Evolutionary conservation across 2,329 filamentous ascomycete species (phyloP).

Genomic region (Botrytis tulipae): DNA sequence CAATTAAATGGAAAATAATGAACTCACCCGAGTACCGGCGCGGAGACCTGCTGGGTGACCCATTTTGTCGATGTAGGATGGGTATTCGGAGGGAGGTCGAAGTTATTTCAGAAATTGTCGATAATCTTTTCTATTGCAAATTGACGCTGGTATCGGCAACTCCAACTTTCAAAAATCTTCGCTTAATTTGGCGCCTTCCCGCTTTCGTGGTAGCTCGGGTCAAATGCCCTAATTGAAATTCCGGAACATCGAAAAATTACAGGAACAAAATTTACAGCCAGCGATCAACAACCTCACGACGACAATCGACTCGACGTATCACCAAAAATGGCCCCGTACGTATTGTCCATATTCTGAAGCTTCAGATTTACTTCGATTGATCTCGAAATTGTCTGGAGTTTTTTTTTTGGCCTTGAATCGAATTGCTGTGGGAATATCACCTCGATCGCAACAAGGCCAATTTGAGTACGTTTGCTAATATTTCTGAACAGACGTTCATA

Average conservation of each 20-base stretch:
- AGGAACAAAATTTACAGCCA: conserved; percentile 10
- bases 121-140: conserved; percentile 17
- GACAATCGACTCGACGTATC: conserved; percentile 24
- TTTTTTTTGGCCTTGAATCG: not conserved
- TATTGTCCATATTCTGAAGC: not conserved
- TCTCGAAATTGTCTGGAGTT: not conserved
- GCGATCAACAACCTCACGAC: conserved; percentile 20
- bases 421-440: not conserved
- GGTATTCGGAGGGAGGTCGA: conserved; percentile 25
- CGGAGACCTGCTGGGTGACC: conserved; percentile 80
- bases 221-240: conserved; percentile 17
- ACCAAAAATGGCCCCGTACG: conserved; percentile 44
- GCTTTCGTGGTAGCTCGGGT: conserved; percentile 14
- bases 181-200: conserved; percentile 13
- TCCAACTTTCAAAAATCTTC: conserved; percentile 17
- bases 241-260: conserved; percentile 9
- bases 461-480: conserved; percentile 7
- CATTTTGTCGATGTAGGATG: conserved; percentile 41
- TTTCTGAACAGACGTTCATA: conserved; percentile 53
- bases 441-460: not conserved
- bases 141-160: conserved; percentile 14
- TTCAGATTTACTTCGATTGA: not conserved
- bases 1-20: not conserved
- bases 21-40: conserved; percentile 77
- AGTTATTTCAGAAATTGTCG: conserved; percentile 25